Evolutionary conservation across 768 basidiomycete species (phyloP), one percentile per base, ranked within the genome.

Genomic region (Calocybe gangraenosa): DNA sequence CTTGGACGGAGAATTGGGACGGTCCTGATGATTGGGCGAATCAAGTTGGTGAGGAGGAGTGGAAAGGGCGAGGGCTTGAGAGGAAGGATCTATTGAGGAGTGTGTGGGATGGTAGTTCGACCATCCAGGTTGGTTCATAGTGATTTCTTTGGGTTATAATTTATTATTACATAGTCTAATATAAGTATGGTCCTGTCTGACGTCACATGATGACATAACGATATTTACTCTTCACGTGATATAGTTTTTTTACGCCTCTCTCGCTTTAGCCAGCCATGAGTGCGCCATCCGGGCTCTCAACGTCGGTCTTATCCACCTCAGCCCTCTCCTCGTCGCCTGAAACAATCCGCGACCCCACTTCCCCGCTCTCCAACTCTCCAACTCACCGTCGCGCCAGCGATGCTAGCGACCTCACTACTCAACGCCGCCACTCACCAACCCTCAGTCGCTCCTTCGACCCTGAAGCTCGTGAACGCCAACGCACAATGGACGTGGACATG

Each of bases 401-500:
- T 32, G 56, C 68, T 42, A 64, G 67, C 48, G 73, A 79, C 34
- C 51, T 58, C 19, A 59, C 61, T 32, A 49, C 66, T 4, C 73
- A 68, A 1, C 60, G 74, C 38, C 74, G 82, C 18, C 73, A 71
- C 45, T 86, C 86, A 0, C 85, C 87, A 0, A 79, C 79, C 2
- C 63, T 85, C 13, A 60, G 66, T 1, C 77, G 84, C 34, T 74
- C 84, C 7, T 75, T 77, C 49, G 82, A 88, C 59, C 77, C 85
- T 0, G 79, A 87, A 42, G 80, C 79, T 15, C 73, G 83, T 44
- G 92, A 96, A 63, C 81, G 93, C 15, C 93, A 97, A 70, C 78
- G 87, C 28, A 82, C 90, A 5, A 89, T 96, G 84, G 94, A 97
- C 57, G 89, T 89, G 0, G 92, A 94, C 57, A 91, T 92, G 87